Evolutionary conservation across 805 yeast species (phyloP).

Genomic region (Phaffomyces opuntiae): DNA sequence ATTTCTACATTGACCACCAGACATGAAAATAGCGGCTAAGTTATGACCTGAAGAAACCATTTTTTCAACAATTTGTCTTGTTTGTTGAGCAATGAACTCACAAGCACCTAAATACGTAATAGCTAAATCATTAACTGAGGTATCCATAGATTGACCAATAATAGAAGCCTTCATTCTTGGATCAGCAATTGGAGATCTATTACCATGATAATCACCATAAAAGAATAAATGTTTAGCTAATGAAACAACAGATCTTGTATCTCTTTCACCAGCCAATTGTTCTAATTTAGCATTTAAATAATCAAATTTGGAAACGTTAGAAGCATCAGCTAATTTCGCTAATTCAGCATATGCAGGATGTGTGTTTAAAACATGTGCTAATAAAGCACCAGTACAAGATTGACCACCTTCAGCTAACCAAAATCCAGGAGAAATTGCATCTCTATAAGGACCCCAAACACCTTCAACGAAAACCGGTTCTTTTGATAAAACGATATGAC

Average conservation of each 20-base stretch:
- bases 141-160: constrained; percentile 90
- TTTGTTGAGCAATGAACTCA: constrained; percentile 96
- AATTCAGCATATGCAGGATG: constrained; percentile 85
- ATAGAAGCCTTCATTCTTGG: constrained; percentile 88
- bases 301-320: constrained; percentile 73
- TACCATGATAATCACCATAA: constrained; percentile 96
- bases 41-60: constrained; percentile 78
- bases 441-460: constrained; percentile 98
- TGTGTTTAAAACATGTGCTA: constrained; percentile 78
- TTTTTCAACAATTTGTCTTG: constrained; percentile 86
- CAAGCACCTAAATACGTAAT: constrained; percentile 86
- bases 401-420: constrained; percentile 99
- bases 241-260: constrained; percentile 66
- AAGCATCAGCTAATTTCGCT: constrained; percentile 56
- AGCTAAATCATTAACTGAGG: constrained; percentile 78
- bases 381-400: constrained; percentile 89
- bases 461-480: constrained; percentile 89
- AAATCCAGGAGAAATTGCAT: constrained; percentile 79
- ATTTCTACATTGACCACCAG: constrained; percentile 97
- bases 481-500: constrained; percentile 83
- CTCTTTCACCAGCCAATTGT: constrained; percentile 46
- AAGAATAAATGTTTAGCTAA: constrained; percentile 81
- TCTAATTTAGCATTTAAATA: constrained; percentile 73
- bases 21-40: constrained; percentile 72
- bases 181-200: constrained; percentile 96